A percentile compares a stretch with the other conserved stretches of the same genome.
These are phyloP conservation scores for Tolypocladium guangdongense DNA, from an alignment of 2,329 filamentous ascomycete genomes.

Conservation along the genomic window DNA sequence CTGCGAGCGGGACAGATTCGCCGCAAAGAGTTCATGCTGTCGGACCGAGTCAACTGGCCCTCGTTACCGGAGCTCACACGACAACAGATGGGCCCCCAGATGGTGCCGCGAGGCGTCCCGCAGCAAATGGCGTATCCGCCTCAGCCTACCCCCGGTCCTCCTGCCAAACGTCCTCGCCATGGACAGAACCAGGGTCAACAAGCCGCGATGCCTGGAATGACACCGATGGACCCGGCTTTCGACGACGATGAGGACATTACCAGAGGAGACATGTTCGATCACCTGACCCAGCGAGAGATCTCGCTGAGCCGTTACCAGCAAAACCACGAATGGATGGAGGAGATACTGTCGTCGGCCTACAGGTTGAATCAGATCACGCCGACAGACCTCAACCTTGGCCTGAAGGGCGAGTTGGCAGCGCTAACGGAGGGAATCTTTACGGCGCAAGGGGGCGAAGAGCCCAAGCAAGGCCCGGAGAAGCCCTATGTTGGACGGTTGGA, in stretches of 20 bases:
- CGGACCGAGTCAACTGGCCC: constrained; percentile 84
- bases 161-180: constrained; percentile 43
- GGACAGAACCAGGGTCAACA: constrained; percentile 29
- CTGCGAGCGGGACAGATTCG: constrained; percentile 70
- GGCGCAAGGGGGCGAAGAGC: constrained; percentile 39
- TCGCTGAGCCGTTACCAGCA: constrained; percentile 80
- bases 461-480: constrained; percentile 37
- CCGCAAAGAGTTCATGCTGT: constrained; percentile 89
- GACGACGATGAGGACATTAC: constrained; percentile 89
- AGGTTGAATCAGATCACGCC: constrained; percentile 75
- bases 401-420: constrained; percentile 68
- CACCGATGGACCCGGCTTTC: constrained; percentile 34
- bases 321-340: constrained; percentile 99
- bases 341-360: constrained; percentile 86
- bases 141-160: constrained; percentile 37
- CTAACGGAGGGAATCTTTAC: constrained; percentile 83
- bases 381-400: constrained; percentile 75
- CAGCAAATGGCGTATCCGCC: constrained; percentile 54
- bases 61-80: constrained; percentile 51
- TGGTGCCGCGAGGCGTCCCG: constrained; percentile 37
- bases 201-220: constrained; percentile 25
- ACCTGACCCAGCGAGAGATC: constrained; percentile 80
- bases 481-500: constrained; percentile 56
- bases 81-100: constrained; percentile 39
- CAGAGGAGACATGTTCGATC: constrained; percentile 80